Base-by-base conservation (phyloP, 148 eudicot species). In the Linanthus parryae region DNA sequence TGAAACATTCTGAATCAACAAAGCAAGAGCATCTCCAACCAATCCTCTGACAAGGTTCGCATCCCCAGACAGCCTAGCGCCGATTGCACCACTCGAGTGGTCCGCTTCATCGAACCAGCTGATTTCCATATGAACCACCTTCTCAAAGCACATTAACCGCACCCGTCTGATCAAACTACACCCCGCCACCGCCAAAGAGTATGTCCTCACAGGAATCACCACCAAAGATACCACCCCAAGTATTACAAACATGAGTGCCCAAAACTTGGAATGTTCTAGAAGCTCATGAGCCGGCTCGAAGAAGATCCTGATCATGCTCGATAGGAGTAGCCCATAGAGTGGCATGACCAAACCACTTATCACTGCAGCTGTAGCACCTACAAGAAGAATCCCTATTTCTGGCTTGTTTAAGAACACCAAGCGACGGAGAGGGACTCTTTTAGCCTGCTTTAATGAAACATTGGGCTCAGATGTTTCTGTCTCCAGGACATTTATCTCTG, bases 1-100 rank as follows among this genome's bases (percentile, higher is more conserved):
- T n/a, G 52, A 58, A 8, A 14, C 17, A 16, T 41, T 66, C 44
- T 66, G 64, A 44, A 66, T 48, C 8, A 58, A 0, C 39, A 58
- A 46, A 22, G 58, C 39, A 22, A 66, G 45, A 10, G 34, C 28
- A 40, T 58, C 63, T 8, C 63, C 64, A 2, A 66, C 52, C 34
- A 66, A 53, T 19, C 59, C 35, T 35, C 39, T 29, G 19, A 66
- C 35, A 3, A 62, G 21, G 1, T 57, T 52, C 8, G 70, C 57
- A 52, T 58, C 59, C 11, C 48, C 38, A 22, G 70, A 66, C 26
- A 66, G 41, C 38, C 70, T 59, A 7, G 60, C 71, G 39, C 71
- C 54, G 37, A 59, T 41, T 24, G 65, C 71, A 53, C 71, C 71
- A 44, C 71, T 66, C 9, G 57, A 39, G 37, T 60, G 36, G 17